Evolutionary conservation across 331 rosid species (phyloP).

Genomic region (Quercus tomentella): DNA sequence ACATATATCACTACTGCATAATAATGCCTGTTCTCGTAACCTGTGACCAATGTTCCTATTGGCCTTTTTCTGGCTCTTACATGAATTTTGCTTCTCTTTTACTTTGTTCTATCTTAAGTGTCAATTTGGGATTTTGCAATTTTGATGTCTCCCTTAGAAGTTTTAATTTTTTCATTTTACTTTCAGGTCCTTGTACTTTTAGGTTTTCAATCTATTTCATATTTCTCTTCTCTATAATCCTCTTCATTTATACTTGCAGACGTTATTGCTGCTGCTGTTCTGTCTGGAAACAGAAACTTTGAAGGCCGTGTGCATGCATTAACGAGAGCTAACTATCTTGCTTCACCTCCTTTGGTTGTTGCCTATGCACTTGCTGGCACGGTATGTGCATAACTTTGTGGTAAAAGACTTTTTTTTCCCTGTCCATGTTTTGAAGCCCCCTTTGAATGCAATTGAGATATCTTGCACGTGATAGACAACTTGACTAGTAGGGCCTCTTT

Average conservation of each 20-base stretch:
- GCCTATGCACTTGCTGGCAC: conserved; percentile 48
- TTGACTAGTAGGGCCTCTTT: background rate
- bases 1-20: background rate
- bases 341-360: conserved; percentile 48
- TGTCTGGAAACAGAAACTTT: conserved; percentile 43
- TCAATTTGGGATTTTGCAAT: background rate
- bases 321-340: conserved; percentile 51
- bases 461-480: background rate
- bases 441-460: background rate
- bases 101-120: background rate
- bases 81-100: background rate
- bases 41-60: background rate
- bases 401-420: background rate
- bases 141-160: background rate
- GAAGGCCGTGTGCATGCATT: conserved; percentile 44
- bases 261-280: conserved; percentile 38
- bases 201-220: background rate
- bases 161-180: background rate
- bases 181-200: background rate
- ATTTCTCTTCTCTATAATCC: background rate
- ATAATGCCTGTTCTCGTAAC: background rate
- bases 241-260: conserved; percentile 21
- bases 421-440: background rate
- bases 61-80: background rate
- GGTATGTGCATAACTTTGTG: conserved; percentile 15